Evolutionary conservation across 257 asterid genomes (phyloP), one percentile per base, ranked within the genome.

Genomic region (Buddleja alternifolia): DNA sequence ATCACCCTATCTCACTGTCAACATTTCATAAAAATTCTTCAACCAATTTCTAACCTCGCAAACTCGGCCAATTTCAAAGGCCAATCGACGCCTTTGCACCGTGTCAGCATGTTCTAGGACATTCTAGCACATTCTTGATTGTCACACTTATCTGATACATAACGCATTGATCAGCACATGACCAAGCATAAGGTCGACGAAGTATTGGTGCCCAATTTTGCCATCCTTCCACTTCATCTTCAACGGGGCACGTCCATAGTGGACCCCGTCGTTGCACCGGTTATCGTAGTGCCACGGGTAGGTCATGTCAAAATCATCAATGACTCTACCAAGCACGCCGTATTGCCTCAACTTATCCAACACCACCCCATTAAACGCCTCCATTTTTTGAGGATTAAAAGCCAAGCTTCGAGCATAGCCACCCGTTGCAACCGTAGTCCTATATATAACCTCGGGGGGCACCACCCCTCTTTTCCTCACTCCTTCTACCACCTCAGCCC

Each of bases 241-340:
- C 54, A 55, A 42, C 0, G 99, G 97, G 6, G 91, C 91, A 16
- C 99, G 95, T 10, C 99, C 99, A 4, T 90, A 93, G 80, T 93
- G 99, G 29, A 90, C 94, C 56, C 99, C 97, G 3, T 94, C 97
- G 24, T 82, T 94, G 78, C 96, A 89, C 70, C 99, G 81, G 72
- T 91, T 94, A 42, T 87, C 95, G 10, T 70, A 94, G 68, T 94
- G 99, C 97, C 99, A 93, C 4, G 99, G 95, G 77, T 81, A 94
- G 8, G 97, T 91, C 92, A 94, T 78, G 63, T 94, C 99, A 0
- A 94, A 94, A 73, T 73, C 89, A 56, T 94, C 99, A 8, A 94
- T 73, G 1, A 89, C 96, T 24, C 63, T 37, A 68, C 60, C 70
- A 2, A 94, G 59, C 21, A 82, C 76, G 34, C 85, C 81, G n/a